Evolutionary conservation across 2,329 filamentous ascomycete genomes (phyloP).

Genomic region (Fusarium irregulare): DNA sequence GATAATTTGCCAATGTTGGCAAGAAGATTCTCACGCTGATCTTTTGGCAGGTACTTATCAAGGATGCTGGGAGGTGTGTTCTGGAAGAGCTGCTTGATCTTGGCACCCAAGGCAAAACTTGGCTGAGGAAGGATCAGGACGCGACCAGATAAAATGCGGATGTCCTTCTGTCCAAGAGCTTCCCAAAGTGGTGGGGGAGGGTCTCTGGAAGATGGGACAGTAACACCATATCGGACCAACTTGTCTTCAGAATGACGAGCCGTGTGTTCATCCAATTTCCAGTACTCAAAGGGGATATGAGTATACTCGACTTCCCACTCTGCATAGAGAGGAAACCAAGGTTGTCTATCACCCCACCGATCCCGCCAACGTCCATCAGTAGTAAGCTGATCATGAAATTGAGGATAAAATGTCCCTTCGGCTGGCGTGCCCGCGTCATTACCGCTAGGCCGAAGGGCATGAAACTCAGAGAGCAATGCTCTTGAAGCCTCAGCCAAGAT

Average conservation of each 20-base stretch:
- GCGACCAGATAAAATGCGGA: neutral
- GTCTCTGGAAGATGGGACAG: neutral
- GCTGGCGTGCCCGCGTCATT: neutral
- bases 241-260: constrained; percentile 17
- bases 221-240: neutral
- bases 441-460: neutral
- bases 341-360: neutral
- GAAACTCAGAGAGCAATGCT: neutral
- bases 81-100: neutral
- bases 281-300: constrained; percentile 51
- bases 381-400: neutral
- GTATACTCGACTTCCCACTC: constrained; percentile 59
- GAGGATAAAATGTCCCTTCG: neutral
- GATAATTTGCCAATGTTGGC: neutral
- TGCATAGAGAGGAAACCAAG: constrained; percentile 53
- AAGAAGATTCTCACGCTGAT: neutral
- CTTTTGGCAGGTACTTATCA: neutral
- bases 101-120: neutral
- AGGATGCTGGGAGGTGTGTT: neutral
- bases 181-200: neutral
- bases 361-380: neutral
- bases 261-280: constrained; percentile 47
- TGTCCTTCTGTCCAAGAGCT: neutral
- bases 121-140: constrained; percentile 1
- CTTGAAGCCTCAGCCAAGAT: neutral